Evolutionary conservation across 768 basidiomycete species (phyloP), one percentile per base, ranked within the genome.

Genomic region (Brasilioporus rufonigricans): DNA sequence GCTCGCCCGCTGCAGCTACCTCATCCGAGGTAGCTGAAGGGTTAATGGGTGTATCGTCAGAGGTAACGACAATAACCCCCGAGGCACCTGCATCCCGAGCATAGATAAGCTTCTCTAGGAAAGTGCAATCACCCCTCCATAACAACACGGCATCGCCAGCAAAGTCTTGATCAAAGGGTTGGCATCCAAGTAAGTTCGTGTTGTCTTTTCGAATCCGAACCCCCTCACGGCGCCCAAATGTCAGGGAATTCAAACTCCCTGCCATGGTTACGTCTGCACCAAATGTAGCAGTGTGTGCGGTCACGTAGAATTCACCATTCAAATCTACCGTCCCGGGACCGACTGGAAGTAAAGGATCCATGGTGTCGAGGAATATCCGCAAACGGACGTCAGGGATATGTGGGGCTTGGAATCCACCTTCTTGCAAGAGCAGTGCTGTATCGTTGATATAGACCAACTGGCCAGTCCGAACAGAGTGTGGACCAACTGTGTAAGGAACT

Each of bases 361-460:
- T 62, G 38, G 67, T 71, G 44, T 82, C 76, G 16, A 83, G 68
- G 66, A 80, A 84, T 65, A 88, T 78, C 48, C 81, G 83, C 48
- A 91, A 70, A 49, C 77, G 77, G 33, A 87, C 70, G 39, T 85
- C 81, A 3, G 77, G 67, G 9, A 52, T 43, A 23, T 47, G 62
- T 11, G 55, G 54, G 1, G 27, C 23, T 39, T 50, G 58, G 41
- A 55, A 57, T 32, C 68, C 66, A 16, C 69, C 62, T 32, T 70
- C 60, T 4, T 62, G 56, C 73, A 77, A 47, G 76, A 74, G 24
- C 60, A 83, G 58, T 69, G 76, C 52, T 0, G 78, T 67, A 64
- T 95, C 93, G 61, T 89, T 86, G 65, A 96, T 76, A 63, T 91
- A 88, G 40, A 97, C 91, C 27, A 79, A 67, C 62, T 96, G 91